phyloP scores from a whole-genome alignment of 495 filamentous ascomycete genomes.

The Xylaria grammica region DNA sequence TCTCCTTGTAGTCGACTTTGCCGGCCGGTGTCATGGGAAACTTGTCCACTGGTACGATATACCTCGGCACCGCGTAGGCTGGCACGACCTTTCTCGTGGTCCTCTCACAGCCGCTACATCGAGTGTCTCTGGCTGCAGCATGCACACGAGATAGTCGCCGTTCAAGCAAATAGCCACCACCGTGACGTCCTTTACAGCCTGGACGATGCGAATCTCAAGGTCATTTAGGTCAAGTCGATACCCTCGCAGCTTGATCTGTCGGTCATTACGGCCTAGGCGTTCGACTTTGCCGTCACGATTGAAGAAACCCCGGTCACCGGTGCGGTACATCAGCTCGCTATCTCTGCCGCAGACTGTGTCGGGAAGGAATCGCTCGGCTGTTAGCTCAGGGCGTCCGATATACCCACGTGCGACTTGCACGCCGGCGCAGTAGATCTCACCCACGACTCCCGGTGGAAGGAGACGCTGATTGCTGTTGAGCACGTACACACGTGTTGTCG shows the following conservation, averaged over 20 bases:
- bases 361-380: conserved; percentile 24
- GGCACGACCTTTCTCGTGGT: conserved; percentile 23
- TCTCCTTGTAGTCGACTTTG: conserved; percentile 37
- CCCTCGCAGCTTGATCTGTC: conserved; percentile 43
- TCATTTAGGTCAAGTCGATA: conserved; percentile 42
- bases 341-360: conserved; percentile 22
- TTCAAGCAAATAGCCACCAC: conserved; percentile 23
- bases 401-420: conserved; percentile 45
- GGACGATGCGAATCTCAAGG: conserved; percentile 39
- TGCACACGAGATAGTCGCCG: conserved; percentile 32
- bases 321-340: conserved; percentile 41
- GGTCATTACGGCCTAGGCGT: conserved; percentile 39
- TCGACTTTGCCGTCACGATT: conserved; percentile 30
- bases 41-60: conserved; percentile 26
- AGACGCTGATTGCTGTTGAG: conserved; percentile 28
- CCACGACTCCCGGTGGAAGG: conserved; percentile 34
- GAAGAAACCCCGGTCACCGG: conserved; percentile 39
- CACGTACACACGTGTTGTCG: conserved; percentile 38
- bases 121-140: conserved; percentile 26
- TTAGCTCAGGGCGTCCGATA: conserved; percentile 32
- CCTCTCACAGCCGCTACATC: conserved; percentile 16
- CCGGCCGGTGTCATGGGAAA: conserved; percentile 36
- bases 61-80: conserved; percentile 29
- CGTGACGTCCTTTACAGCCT: conserved; percentile 32
- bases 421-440: conserved; percentile 45